Conservation (phyloP, 768 basidiomycete genomes). For the Gymnopilus junonius region DNA sequence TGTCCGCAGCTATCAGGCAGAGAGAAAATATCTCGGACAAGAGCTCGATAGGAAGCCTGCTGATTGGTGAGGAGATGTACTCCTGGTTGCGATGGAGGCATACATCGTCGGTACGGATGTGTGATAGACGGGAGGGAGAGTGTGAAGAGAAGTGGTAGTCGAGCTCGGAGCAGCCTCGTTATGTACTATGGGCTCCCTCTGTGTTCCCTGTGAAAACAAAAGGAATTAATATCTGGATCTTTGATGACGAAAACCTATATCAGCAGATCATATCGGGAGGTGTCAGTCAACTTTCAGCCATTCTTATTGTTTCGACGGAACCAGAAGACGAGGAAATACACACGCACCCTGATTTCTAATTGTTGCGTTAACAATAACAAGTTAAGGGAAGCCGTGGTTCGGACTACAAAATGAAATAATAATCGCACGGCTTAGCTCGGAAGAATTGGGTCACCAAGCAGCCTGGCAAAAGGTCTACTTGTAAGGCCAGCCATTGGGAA, state of each 20-base stretch:
- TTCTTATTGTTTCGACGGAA: constrained; percentile 38
- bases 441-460: constrained; percentile 1
- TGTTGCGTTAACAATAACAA: constrained; percentile 29
- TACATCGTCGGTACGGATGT: constrained; percentile 10
- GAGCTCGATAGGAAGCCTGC: constrained; percentile 57
- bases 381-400: constrained; percentile 14
- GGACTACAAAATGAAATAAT: constrained; percentile 15
- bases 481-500: constrained; percentile 3
- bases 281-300: constrained; percentile 16
- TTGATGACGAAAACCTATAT: constrained; percentile 29
- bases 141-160: constrained; percentile 17
- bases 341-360: constrained; percentile 29
- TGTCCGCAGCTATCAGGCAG: constrained; percentile 24
- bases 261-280: constrained; percentile 38
- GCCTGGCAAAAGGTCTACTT: neutral
- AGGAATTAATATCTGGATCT: constrained; percentile 24
- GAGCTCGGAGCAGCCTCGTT: constrained; percentile 20
- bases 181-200: constrained; percentile 37
- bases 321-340: constrained; percentile 25
- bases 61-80: constrained; percentile 34
- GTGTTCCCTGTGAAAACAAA: constrained; percentile 40
- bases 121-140: constrained; percentile 11
- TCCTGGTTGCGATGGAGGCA: constrained; percentile 20
- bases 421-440: neutral
- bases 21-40: constrained; percentile 60